phyloP scores from a whole-genome alignment of 208 protist species.

The Trichomonas vaginalis region DNA sequence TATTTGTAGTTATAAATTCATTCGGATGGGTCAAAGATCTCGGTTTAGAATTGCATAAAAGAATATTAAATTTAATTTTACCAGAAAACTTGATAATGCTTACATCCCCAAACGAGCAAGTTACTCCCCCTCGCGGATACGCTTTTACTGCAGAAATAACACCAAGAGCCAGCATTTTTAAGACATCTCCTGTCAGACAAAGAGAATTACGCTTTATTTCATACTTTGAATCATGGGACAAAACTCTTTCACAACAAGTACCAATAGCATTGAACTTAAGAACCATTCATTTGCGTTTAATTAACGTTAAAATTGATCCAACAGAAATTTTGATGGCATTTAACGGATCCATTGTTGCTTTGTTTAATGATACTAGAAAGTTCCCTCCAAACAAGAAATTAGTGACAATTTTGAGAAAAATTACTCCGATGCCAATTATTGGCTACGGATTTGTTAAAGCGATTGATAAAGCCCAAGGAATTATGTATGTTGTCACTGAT shows the following conservation, averaged over 20 bases:
- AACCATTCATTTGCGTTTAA: neutral
- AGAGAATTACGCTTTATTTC: neutral
- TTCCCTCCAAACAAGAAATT: neutral
- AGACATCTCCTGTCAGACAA: neutral
- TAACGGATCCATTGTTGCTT: neutral
- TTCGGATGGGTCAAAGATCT: constrained; percentile 1
- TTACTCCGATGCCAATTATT: neutral
- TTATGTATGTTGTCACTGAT: neutral
- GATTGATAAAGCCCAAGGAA: neutral
- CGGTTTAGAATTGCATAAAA: neutral
- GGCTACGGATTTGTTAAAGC: neutral
- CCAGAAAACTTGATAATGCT: neutral
- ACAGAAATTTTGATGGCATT: neutral
- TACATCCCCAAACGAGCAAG: neutral
- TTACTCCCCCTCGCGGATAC: neutral
- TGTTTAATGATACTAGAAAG: neutral
- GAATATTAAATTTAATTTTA: neutral
- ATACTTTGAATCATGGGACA: neutral
- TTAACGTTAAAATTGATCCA: neutral
- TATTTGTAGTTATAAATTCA: neutral
- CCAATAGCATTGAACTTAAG: neutral
- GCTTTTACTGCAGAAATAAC: neutral
- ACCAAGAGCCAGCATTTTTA: neutral
- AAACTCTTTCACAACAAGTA: neutral
- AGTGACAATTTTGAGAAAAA: neutral